These are phyloP conservation scores for Echium plantagineum DNA, from an alignment of 257 asterid genomes.

Conservation along the genomic window DNA sequence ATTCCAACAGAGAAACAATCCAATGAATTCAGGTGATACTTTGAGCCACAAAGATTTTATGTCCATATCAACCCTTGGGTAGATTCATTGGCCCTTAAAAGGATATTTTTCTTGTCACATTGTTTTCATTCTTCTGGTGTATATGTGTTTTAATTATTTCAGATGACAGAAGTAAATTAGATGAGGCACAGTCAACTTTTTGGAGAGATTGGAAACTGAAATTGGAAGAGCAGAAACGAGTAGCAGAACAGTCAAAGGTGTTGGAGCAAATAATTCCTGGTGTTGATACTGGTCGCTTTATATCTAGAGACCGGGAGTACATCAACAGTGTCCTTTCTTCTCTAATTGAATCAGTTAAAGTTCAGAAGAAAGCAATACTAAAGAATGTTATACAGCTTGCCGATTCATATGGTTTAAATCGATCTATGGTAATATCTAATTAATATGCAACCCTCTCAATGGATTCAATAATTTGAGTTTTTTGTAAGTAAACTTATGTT, in stretches of 20 bases:
- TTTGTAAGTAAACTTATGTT: slow-evolving; percentile 1
- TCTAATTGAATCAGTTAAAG: slow-evolving; percentile 59
- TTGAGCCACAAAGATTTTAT: slow-evolving; percentile 9
- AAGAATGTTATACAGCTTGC: slow-evolving; percentile 55
- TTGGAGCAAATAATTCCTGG: slow-evolving; percentile 89
- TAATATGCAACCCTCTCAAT: slow-evolving; percentile 6
- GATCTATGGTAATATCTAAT: slow-evolving; percentile 41
- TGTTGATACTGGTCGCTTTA: slow-evolving; percentile 71
- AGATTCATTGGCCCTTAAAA: slow-evolving; percentile 8
- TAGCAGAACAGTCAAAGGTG: slow-evolving; percentile 76
- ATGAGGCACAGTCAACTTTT: slow-evolving; percentile 82
- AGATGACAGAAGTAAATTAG: slow-evolving; percentile 70
- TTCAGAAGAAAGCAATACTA: slow-evolving; percentile 62
- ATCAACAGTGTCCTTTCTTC: slow-evolving; percentile 54
- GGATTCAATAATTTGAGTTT: slow-evolving; percentile 6
- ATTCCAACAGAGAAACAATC: slow-evolving; percentile 54
- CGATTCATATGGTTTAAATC: slow-evolving; percentile 59
- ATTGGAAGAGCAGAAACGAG: slow-evolving; percentile 76
- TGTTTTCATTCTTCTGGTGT: slow-evolving; percentile 10
- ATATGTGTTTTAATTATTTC: slow-evolving; percentile 14
- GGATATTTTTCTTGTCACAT: slow-evolving; percentile 12
- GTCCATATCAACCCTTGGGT: slow-evolving; percentile 7
- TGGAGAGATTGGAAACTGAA: slow-evolving; percentile 97
- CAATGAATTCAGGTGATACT: slow-evolving; percentile 61
- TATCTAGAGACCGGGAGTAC: slow-evolving; percentile 74